Evolutionary conservation across 306 rosid genomes (phyloP).

Genomic region (Castanea crenata): DNA sequence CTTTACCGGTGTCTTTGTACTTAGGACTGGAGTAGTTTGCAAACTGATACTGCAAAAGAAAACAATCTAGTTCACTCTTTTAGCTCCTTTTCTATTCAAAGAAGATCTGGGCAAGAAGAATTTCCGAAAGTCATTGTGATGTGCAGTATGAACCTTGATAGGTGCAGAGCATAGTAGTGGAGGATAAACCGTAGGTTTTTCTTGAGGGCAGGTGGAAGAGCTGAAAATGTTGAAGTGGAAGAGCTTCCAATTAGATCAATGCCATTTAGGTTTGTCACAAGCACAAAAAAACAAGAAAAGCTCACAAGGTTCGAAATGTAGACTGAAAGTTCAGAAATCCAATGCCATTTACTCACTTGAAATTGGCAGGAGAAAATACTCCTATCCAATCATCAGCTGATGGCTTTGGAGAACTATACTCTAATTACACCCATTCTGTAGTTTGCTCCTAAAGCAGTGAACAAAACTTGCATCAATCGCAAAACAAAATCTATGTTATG

Average conservation of each 20-base stretch:
- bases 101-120: not conserved
- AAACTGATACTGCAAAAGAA: slow-evolving; percentile 70
- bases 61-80: not conserved
- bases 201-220: slow-evolving; percentile 68
- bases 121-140: not conserved
- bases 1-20: slow-evolving; percentile 66
- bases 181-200: slow-evolving; percentile 45
- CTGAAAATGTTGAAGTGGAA: slow-evolving; percentile 43
- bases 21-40: slow-evolving; percentile 66
- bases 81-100: not conserved
- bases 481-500: not conserved
- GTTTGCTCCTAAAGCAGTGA: slow-evolving; percentile 57
- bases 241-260: slow-evolving; percentile 19
- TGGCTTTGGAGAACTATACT: slow-evolving; percentile 61
- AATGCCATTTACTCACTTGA: slow-evolving; percentile 42
- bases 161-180: slow-evolving; percentile 86
- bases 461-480: slow-evolving; percentile 25
- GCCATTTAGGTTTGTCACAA: not conserved
- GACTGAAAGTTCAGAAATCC: not conserved
- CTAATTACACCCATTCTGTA: slow-evolving; percentile 61
- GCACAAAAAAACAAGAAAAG: not conserved
- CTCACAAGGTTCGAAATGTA: not conserved
- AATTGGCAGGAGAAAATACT: slow-evolving; percentile 88
- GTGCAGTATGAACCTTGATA: slow-evolving; percentile 56
- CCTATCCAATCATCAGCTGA: slow-evolving; percentile 80